phyloP scores from a whole-genome alignment of 2,329 filamentous ascomycete species.

The Exophiala sp. region DNA sequence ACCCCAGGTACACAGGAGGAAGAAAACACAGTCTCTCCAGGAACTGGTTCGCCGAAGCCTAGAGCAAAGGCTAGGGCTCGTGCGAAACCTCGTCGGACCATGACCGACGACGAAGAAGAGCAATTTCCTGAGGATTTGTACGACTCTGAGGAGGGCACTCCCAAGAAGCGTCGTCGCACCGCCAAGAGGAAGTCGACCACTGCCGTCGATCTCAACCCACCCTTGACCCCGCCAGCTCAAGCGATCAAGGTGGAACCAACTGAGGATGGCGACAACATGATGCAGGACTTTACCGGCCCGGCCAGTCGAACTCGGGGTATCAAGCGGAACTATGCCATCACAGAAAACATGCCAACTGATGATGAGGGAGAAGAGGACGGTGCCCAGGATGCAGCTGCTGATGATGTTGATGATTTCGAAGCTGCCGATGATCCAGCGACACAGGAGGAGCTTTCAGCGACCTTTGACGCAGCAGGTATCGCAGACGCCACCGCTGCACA shows the following conservation, averaged over 20 bases:
- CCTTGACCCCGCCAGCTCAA: conserved; percentile 30
- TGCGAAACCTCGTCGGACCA: background rate
- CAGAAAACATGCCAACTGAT: conserved; percentile 4
- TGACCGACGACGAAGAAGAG: conserved; percentile 18
- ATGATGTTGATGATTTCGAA: background rate
- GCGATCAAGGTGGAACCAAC: conserved; percentile 57
- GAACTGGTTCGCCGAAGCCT: background rate
- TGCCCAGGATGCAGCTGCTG: background rate
- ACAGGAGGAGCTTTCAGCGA: background rate
- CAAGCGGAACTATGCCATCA: conserved; percentile 18
- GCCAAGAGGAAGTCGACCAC: conserved; percentile 6
- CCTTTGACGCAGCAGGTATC: no score
- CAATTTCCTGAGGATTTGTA: conserved; percentile 8
- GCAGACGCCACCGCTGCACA: no score
- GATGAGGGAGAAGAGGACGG: conserved; percentile 3
- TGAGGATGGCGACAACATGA: conserved; percentile 30
- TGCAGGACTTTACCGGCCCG: conserved; percentile 30
- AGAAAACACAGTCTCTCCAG: background rate
- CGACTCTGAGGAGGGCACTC: conserved; percentile 14
- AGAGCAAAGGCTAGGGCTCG: background rate
- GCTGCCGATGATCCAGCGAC: background rate
- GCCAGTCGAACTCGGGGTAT: conserved; percentile 21
- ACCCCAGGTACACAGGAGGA: background rate
- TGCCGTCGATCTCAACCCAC: background rate
- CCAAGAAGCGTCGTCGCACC: conserved; percentile 9